Evolutionary conservation across 202 grass and related monocot species (phyloP).

Genomic region (Zoysia matrella): DNA sequence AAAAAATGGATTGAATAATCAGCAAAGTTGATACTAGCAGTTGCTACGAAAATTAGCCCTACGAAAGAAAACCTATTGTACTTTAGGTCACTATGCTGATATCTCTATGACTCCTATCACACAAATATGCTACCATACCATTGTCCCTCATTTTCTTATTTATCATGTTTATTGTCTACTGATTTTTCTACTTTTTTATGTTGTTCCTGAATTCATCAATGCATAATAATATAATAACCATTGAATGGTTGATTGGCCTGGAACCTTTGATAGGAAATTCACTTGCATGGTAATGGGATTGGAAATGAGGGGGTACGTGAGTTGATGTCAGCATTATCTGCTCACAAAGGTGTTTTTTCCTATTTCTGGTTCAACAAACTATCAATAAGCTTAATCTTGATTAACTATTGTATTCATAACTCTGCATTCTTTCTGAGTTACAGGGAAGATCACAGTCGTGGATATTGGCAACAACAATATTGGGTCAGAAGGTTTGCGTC

Average conservation of each 20-base stretch:
- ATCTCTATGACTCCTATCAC: not conserved
- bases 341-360: constrained; percentile 66
- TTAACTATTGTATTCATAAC: constrained; percentile 24
- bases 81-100: constrained; percentile 23
- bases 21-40: constrained; percentile 24
- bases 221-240: not conserved
- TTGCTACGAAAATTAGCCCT: not conserved
- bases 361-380: constrained; percentile 37
- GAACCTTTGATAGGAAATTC: constrained; percentile 72
- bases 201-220: constrained; percentile 15
- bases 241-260: constrained; percentile 15
- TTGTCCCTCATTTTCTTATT: not conserved
- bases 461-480: constrained; percentile 99
- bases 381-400: constrained; percentile 36
- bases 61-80: not conserved
- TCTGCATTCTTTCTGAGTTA: constrained; percentile 42
- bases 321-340: constrained; percentile 70
- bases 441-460: constrained; percentile 80
- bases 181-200: not conserved
- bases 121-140: constrained; percentile 13
- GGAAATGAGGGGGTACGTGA: constrained; percentile 79
- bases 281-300: constrained; percentile 94
- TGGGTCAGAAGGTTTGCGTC: constrained; percentile 71
- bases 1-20: not conserved
- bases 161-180: constrained; percentile 14